These are phyloP conservation scores for Ganoderma leucocontextum DNA, from an alignment of 1,284 basidiomycete species.

Conservation along the genomic window DNA sequence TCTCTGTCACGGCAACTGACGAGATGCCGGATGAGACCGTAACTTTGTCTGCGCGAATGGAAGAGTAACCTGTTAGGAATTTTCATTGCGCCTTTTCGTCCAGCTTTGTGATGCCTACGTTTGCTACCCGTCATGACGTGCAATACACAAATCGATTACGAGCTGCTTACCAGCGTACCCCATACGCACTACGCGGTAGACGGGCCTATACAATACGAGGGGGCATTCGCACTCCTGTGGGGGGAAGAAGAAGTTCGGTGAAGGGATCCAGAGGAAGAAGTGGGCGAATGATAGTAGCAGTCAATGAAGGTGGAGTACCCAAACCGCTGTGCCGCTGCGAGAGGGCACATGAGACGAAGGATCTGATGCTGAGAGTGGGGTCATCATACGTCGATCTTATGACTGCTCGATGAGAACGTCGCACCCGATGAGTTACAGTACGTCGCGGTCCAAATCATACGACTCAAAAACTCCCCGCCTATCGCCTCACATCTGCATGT, in stretches of 20 bases:
- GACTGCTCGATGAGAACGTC: not conserved
- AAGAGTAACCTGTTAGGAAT: not conserved
- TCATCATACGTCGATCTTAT: not conserved
- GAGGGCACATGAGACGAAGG: not conserved
- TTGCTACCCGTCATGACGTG: not conserved
- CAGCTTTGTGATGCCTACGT: no score
- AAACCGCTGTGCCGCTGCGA: not conserved
- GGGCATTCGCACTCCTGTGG: not conserved
- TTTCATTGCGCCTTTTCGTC: no score
- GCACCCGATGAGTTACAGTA: not conserved
- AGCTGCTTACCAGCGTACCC: not conserved
- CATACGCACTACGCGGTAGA: not conserved
- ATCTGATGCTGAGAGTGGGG: no score
- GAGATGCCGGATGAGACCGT: not conserved
- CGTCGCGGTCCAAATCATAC: not conserved
- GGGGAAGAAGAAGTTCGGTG: not conserved
- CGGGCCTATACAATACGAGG: not conserved
- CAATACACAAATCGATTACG: not conserved
- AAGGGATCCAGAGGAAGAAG: not conserved
- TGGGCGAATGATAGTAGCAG: no score
- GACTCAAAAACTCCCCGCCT: not conserved
- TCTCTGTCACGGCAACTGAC: not conserved
- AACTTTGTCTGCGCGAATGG: not conserved
- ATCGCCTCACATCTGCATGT: not conserved
- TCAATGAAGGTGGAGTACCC: no score